phyloP scores from a whole-genome alignment of 148 eudicot genomes.

The Camellia lanceoleosa region DNA sequence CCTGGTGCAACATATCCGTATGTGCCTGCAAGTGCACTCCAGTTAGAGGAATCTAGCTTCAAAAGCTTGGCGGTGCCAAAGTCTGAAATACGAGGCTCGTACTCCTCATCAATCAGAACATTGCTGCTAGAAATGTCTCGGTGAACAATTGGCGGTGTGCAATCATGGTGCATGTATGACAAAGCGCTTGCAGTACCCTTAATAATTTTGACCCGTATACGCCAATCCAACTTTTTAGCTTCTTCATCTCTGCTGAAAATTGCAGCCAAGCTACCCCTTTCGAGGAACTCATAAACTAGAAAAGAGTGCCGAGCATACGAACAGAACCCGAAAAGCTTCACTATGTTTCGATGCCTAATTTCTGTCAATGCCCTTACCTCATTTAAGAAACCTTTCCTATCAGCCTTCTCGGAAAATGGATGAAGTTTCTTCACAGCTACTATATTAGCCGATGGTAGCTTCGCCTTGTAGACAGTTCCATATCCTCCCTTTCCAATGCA shows the following conservation, averaged over 20 bases:
- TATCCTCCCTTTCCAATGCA: conserved; percentile 38
- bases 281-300: conserved; percentile 40
- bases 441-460: conserved; percentile 26
- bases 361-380: conserved; percentile 31
- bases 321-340: conserved; percentile 38
- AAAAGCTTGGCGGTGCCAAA: conserved; percentile 45
- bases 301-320: conserved; percentile 24
- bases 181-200: conserved; percentile 33
- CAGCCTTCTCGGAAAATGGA: conserved; percentile 8
- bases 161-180: conserved; percentile 43
- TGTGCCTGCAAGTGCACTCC: conserved; percentile 40
- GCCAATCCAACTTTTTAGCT: conserved; percentile 31
- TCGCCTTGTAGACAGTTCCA: conserved; percentile 38
- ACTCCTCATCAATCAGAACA: conserved; percentile 32
- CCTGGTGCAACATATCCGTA: conserved; percentile 50
- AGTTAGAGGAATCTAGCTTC: conserved; percentile 25
- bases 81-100: conserved; percentile 36
- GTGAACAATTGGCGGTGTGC: conserved; percentile 39
- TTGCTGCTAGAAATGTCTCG: conserved; percentile 38
- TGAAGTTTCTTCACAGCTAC: conserved; percentile 41
- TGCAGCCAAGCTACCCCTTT: conserved; percentile 33
- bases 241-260: conserved; percentile 21
- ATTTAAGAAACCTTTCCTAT: conserved; percentile 17
- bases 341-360: conserved; percentile 40
- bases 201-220: conserved; percentile 27